These are phyloP conservation scores for Oemleria cerasiformis DNA, from an alignment of 306 rosid genomes.

Conservation along the genomic window DNA sequence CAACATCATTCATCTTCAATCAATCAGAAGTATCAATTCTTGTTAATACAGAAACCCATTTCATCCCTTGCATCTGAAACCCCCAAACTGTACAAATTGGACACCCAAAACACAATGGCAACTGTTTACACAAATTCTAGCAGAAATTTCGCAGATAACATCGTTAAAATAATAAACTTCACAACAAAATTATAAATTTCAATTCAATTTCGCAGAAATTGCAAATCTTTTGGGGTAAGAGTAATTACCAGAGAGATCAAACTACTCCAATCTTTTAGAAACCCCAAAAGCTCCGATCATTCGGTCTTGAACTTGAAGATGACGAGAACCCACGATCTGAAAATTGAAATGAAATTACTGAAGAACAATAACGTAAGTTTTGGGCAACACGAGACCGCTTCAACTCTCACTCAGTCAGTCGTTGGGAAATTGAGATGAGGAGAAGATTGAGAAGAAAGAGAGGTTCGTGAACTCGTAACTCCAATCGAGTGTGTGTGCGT, in stretches of 20 bases:
- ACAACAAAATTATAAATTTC: not conserved
- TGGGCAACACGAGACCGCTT: conserved; percentile 5
- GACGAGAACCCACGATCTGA: conserved; percentile 5
- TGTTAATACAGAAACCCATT: not conserved
- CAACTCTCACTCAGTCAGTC: conserved; percentile 13
- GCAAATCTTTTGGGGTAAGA: conserved; percentile 7
- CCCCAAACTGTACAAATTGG: not conserved
- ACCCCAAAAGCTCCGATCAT: conserved; percentile 3
- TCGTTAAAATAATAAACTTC: not conserved
- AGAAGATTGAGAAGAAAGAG: not conserved
- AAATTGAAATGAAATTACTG: not conserved
- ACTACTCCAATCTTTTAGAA: conserved; percentile 5
- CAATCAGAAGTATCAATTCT: not conserved
- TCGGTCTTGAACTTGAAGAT: not conserved
- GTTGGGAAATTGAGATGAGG: not conserved
- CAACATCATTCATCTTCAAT: not conserved
- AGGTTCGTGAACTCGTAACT: not conserved
- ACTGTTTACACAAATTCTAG: not conserved
- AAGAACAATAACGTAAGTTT: not conserved
- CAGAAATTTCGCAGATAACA: not conserved
- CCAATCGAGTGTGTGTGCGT: not conserved
- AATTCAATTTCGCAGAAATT: not conserved
- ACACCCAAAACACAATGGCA: conserved; percentile 13
- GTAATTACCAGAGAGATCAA: conserved; percentile 2
- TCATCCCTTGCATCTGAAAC: conserved; percentile 1